Evolutionary conservation across 75 land plant species (phyloP), one percentile per base, ranked within the genome.

Genomic region (Larix kaempferi): DNA sequence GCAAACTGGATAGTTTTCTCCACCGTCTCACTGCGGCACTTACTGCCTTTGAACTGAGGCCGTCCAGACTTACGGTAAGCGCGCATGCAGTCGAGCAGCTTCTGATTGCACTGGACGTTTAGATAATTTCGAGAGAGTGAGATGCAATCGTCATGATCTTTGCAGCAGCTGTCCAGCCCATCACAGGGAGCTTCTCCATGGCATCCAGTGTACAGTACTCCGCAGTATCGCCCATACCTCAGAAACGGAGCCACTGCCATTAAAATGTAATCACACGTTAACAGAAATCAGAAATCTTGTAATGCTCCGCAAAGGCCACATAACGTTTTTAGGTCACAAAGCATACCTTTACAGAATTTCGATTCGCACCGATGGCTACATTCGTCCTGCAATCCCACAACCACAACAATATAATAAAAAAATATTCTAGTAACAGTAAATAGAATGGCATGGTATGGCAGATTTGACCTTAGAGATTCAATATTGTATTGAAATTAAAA

Each of bases 401-500:
- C 44, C 44, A 44, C 49, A 7, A 6, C 7, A 44, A 49, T 11
- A 49, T 10, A 49, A 8, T 49, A 1, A 11, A 49, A 49, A 8
- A 1, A 49, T 49, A 44, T 8, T 2, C 2, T 49, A 49, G 0
- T 49, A 49, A 49, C 11, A 49, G 12, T 49, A 0, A 49, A 10
- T 49, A 11, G 54, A 10, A 10, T 8, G 12, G 11, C n/a, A n/a
- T n/a, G n/a, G n/a, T n/a, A n/a, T n/a, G n/a, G n/a, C 49, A 44
- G 49, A 44, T 44, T 44, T 44, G 6, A 44, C 6, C 49, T 44
- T 44, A 44, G 10, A 44, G 6, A 6, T 44, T 10, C 49, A 29
- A 29, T 84, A 78, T 67, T 80, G 76, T 73, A 91, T 93, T 57
- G 96, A 89, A 86, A 44, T 77, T 11, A 87, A 87, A 61, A 93